Conservation (phyloP, 2,329 filamentous ascomycete genomes). For the Hypomyces rosellus region DNA sequence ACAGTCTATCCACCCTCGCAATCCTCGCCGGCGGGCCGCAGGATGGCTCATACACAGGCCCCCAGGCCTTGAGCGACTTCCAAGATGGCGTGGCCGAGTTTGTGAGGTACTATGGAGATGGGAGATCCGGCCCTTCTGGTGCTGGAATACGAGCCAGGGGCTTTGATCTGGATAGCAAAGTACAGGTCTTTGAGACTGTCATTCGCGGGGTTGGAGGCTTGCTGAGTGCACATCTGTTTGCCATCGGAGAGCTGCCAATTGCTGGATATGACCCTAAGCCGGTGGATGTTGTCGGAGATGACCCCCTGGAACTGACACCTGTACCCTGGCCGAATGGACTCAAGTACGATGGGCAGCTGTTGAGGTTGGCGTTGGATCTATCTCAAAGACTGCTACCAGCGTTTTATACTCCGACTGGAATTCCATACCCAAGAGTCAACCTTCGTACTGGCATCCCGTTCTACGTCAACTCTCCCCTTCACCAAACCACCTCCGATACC, state of each 20-base stretch:
- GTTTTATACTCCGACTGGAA: conserved; percentile 83
- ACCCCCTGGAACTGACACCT: conserved; percentile 41
- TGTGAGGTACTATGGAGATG: conserved; percentile 82
- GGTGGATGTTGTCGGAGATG: conserved; percentile 19
- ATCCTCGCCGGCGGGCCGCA: conserved; percentile 73
- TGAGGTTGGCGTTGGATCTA: conserved; percentile 84
- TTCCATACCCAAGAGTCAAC: conserved; percentile 93
- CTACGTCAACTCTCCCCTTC: conserved; percentile 78
- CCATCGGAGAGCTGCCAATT: conserved; percentile 84
- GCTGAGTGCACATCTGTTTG: conserved; percentile 89
- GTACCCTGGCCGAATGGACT: conserved; percentile 73
- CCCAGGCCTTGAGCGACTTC: conserved; percentile 61
- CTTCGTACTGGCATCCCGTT: conserved; percentile 86
- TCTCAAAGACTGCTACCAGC: conserved; percentile 80
- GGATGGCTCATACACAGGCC: conserved; percentile 30
- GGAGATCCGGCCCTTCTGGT: conserved; percentile 60
- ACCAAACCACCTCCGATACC: conserved; percentile 37
- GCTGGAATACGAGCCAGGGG: conserved; percentile 68
- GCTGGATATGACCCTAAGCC: conserved; percentile 59
- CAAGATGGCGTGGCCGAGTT: conserved; percentile 72
- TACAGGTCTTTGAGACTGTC: conserved; percentile 97
- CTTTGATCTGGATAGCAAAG: conserved; percentile 95
- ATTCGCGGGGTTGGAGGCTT: conserved; percentile 89
- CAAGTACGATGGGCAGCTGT: conserved; percentile 79
- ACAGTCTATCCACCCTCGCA: conserved; percentile 88